Evolutionary conservation across 306 rosid species (phyloP).

Genomic region (Cucurbita argyrosperma): DNA sequence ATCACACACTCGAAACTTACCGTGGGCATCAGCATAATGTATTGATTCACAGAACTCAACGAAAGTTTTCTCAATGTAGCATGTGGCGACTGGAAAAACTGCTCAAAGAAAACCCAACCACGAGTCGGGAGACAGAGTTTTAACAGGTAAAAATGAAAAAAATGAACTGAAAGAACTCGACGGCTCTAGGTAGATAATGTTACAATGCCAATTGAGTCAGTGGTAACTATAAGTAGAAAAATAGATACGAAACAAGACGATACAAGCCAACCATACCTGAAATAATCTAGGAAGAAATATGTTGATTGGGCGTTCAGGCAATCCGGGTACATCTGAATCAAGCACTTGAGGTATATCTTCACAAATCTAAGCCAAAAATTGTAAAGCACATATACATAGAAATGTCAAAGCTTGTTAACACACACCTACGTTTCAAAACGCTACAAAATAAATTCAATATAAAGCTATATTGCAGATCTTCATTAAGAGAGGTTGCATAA

Average conservation of each 20-base stretch:
- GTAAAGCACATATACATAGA: not conserved
- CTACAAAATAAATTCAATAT: not conserved
- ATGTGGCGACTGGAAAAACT: constrained; percentile 94
- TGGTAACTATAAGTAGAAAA: not conserved
- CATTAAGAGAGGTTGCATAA: not conserved
- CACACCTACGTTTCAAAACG: not conserved
- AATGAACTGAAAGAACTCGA: not conserved
- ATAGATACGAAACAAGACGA: not conserved
- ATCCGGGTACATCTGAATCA: constrained; percentile 82
- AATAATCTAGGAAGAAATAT: constrained; percentile 78
- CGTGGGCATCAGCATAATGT: constrained; percentile 90
- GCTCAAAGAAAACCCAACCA: constrained; percentile 10
- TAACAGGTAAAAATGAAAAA: not conserved
- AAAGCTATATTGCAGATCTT: not conserved
- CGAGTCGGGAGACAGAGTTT: not conserved
- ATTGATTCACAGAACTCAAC: constrained; percentile 89
- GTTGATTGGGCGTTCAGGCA: constrained; percentile 86
- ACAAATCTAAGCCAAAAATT: constrained; percentile 46
- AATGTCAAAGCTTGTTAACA: not conserved
- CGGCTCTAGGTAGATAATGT: too few species aligned
- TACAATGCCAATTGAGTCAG: not conserved
- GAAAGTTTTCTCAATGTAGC: constrained; percentile 73
- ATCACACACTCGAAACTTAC: constrained; percentile 62
- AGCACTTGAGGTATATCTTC: constrained; percentile 97
- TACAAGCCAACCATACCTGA: constrained; percentile 30